Evolutionary conservation across 495 filamentous ascomycete species (phyloP).

Genomic region (Acidiella bohemica): DNA sequence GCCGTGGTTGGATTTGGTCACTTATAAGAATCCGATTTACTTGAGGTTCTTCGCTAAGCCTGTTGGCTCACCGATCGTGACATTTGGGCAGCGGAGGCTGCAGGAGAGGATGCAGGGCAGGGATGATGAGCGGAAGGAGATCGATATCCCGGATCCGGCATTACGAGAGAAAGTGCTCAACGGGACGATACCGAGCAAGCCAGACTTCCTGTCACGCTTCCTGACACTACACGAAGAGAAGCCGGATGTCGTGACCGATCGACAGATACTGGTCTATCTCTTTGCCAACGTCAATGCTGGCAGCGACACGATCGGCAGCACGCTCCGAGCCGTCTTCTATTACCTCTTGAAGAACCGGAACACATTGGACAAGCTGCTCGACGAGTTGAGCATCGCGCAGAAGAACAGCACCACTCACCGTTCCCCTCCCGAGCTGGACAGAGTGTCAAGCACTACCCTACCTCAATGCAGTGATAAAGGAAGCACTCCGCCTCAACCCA

Average conservation of each 20-base stretch:
- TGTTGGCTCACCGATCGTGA: conserved; percentile 3
- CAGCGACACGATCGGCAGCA: conserved; percentile 15
- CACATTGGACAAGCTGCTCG: background rate
- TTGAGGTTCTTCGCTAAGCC: conserved; percentile 12
- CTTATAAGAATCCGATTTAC: conserved; percentile 18
- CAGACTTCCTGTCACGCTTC: conserved; percentile 19
- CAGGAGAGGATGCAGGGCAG: conserved; percentile 13
- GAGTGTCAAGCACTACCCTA: conserved; percentile 29
- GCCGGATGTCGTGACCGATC: conserved; percentile 14
- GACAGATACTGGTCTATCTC: conserved; percentile 9
- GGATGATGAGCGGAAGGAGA: conserved; percentile 2
- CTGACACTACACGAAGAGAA: conserved; percentile 15
- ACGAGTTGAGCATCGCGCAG: conserved; percentile 14
- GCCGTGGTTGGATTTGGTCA: conserved; percentile 15
- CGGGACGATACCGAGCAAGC: conserved; percentile 13
- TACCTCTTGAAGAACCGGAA: conserved; percentile 17
- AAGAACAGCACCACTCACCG: conserved; percentile 20
- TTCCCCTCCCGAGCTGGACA: conserved; percentile 24
- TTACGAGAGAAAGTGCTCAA: conserved; percentile 12
- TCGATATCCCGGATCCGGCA: conserved; percentile 6
- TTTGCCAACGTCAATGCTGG: conserved; percentile 19
- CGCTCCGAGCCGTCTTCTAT: conserved; percentile 18
- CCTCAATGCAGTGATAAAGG: conserved; percentile 27
- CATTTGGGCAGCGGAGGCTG: conserved; percentile 9
- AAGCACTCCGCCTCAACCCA: conserved; percentile 27